Evolutionary conservation across 257 asterid genomes (phyloP), one percentile per base, ranked within the genome.

Genomic region (Osmanthus fragrans): DNA sequence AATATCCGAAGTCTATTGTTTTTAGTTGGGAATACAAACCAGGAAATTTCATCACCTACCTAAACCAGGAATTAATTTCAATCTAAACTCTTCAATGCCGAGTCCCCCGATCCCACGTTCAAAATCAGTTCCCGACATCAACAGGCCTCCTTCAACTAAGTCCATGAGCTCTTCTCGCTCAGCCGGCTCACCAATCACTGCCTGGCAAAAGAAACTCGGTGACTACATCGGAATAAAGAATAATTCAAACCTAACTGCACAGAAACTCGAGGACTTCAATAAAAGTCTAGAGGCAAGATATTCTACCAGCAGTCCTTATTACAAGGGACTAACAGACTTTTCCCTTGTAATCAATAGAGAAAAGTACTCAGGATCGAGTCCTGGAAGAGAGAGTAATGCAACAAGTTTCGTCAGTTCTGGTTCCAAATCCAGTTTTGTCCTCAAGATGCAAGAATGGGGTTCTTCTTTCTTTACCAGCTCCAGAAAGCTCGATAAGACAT

Each of bases 281-380:
- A 81, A 83, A 70, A 73, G 83, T 32, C 68, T 77, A 33, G 92
- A 85, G 71, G 79, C 81, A 25, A 85, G 75, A 71, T 37, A 64
- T 34, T 82, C 70, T 23, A 64, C 71, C 36, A 84, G 84, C 79
- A 90, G 96, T 83, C 94, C 97, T 73, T 92, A 90, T 66, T 92
- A 89, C 86, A 92, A 78, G 82, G 97, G 97, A 0, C 79, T 92
- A 66, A 89, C 90, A 4, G 90, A 91, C 79, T 87, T 78, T 39
- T 81, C 89, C 15, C 87, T 84, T 1, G 86, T 29, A 13, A 82
- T 86, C 81, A 89, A 83, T 67, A 65, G 85, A 73, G 91, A 84
- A 71, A 88, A 86, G 73, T 70, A 75, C 21, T 84, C 91, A 0
- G 84, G 80, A 76, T 80, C 84, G 4, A 87, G 87, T 76, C 90